Conservation (phyloP, 1,139 yeast genomes). For the Blastobotrys ciferrii region DNA sequence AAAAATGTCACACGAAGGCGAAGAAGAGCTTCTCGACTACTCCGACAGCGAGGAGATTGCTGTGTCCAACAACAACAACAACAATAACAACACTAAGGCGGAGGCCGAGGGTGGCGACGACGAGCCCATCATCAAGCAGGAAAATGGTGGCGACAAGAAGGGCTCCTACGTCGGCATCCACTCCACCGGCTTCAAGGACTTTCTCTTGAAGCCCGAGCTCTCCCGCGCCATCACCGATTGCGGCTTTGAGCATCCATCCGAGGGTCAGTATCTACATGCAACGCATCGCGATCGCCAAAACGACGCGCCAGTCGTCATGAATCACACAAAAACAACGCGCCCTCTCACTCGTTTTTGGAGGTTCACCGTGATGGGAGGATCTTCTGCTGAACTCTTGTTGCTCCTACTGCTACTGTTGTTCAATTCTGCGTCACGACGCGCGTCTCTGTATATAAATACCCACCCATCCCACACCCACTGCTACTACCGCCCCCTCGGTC, state of each 20-base stretch:
- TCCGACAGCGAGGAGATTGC: constrained; percentile 97
- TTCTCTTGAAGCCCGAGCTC: constrained; percentile 91
- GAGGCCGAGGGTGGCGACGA: constrained; percentile 28
- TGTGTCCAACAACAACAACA: constrained; percentile 59
- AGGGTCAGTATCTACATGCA: constrained; percentile 60
- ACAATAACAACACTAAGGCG: constrained; percentile 38
- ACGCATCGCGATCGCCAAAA: not conserved
- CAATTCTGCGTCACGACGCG: too few relatives aligned
- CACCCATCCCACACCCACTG: too few relatives aligned
- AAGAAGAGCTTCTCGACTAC: constrained; percentile 98
- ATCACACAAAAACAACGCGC: not conserved
- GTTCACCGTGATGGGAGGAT: not conserved
- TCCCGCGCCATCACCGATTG: constrained; percentile 97
- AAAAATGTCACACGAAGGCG: constrained; percentile 75
- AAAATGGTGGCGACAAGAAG: constrained; percentile 64
- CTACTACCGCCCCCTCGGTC: too few relatives aligned
- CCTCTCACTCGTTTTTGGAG: not conserved
- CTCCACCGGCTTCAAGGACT: constrained; percentile 98
- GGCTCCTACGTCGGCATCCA: constrained; percentile 98
- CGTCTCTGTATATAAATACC: too few relatives aligned
- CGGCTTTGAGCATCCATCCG: constrained; percentile 99
- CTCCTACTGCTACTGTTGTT: not conserved
- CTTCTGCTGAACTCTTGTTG: not conserved
- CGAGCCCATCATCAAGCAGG: constrained; percentile 38
- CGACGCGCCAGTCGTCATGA: not conserved